Conservation (phyloP, 148 eudicot genomes). For the Silene conica region DNA sequence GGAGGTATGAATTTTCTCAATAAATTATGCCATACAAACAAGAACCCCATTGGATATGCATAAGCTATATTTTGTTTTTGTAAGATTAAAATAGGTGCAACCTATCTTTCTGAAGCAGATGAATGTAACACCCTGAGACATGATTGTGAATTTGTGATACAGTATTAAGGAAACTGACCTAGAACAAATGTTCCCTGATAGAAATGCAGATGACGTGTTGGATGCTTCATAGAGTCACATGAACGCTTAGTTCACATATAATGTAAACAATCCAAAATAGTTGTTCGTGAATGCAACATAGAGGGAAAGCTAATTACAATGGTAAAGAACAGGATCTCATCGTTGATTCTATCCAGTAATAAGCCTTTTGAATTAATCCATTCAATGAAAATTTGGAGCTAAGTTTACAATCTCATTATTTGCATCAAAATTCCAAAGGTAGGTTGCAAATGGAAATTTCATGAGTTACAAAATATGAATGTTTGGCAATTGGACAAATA, state of each 20-base stretch:
- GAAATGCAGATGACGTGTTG: neutral
- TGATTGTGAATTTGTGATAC: neutral
- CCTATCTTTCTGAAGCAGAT: neutral
- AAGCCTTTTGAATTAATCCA: neutral
- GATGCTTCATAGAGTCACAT: neutral
- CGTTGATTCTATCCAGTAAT: neutral
- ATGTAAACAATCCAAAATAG: neutral
- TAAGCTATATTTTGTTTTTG: neutral
- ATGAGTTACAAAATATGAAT: neutral
- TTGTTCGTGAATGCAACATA: neutral
- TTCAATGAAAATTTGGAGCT: neutral
- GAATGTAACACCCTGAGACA: neutral
- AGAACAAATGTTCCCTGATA: neutral
- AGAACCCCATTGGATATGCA: neutral
- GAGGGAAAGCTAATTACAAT: neutral
- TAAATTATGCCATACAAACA: neutral
- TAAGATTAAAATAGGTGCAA: neutral
- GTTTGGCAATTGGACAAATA: neutral
- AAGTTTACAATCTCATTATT: neutral
- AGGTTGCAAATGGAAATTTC: neutral
- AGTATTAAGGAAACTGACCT: neutral
- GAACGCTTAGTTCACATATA: neutral
- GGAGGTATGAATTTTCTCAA: no score
- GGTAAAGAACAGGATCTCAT: neutral
- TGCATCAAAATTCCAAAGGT: neutral